A percentile compares a stretch with the other conserved stretches of the same genome.
phyloP scores from a whole-genome alignment of 352 stramenopile species.

The Elongisporangium prolatum region DNA sequence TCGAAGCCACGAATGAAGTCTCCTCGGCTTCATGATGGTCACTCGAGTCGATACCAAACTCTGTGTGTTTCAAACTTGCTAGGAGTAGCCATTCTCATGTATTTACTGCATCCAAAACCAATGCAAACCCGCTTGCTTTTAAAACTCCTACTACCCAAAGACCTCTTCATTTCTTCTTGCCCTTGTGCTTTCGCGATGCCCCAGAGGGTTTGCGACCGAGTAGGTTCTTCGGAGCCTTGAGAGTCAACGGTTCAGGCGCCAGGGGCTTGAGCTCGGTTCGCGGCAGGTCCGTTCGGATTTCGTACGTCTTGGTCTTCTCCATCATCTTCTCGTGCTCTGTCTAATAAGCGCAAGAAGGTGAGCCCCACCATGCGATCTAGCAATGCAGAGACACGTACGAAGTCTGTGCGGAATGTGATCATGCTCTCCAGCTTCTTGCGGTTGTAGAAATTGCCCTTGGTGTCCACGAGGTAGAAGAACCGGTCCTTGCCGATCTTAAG shows the following conservation, averaged over 20 bases:
- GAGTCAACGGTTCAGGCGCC: constrained; percentile 10
- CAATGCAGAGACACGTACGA: constrained; percentile 30
- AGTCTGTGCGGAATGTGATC: constrained; percentile 81
- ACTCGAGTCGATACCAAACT: constrained; percentile 6
- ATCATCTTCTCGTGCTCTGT: constrained; percentile 74
- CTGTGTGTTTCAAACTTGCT: constrained; percentile 5
- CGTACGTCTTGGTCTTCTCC: constrained; percentile 45
- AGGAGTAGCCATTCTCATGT: constrained; percentile 1
- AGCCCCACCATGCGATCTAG: background rate
- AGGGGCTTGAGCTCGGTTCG: constrained; percentile 53
- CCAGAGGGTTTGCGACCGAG: constrained; percentile 22
- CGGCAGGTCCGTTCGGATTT: constrained; percentile 66
- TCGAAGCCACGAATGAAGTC: constrained; percentile 32
- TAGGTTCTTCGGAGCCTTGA: constrained; percentile 22
- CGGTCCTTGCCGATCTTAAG: constrained; percentile 70
- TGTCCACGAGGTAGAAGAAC: constrained; percentile 79
- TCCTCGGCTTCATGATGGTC: constrained; percentile 7
- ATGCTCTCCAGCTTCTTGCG: constrained; percentile 83
- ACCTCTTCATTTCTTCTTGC: constrained; percentile 22
- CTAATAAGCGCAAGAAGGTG: constrained; percentile 17
- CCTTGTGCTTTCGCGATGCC: constrained; percentile 1
- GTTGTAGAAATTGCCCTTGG: constrained; percentile 82
- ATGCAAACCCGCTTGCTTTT: background rate
- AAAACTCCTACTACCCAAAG: background rate
- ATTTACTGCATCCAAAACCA: background rate